These are phyloP conservation scores for Paspalum vaginatum DNA, from an alignment of 176 grass and related monocot species.

Conservation along the genomic window DNA sequence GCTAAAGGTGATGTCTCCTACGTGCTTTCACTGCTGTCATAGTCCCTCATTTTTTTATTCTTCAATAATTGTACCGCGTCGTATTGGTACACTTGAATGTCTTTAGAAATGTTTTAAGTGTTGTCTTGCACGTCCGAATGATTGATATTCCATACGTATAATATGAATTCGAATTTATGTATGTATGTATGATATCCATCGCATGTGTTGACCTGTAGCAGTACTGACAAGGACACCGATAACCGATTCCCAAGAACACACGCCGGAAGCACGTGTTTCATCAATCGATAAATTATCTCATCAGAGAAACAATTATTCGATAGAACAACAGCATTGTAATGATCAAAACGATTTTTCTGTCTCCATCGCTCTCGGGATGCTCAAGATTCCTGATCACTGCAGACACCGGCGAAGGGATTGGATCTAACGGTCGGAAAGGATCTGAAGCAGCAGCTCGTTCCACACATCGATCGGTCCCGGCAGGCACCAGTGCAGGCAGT, in stretches of 20 bases:
- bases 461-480: conserved; percentile 77
- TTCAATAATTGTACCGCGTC: too few relatives aligned
- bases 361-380: too few relatives aligned
- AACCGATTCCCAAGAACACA: not conserved
- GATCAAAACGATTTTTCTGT: not conserved
- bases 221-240: not conserved
- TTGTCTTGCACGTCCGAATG: too few relatives aligned
- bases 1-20: too few relatives aligned
- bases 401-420: not conserved
- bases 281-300: not conserved
- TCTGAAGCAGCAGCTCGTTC: conserved; percentile 75
- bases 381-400: not conserved
- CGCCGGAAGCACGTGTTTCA: not conserved
- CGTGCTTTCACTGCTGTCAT: too few relatives aligned
- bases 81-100: too few relatives aligned
- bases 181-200: too few relatives aligned
- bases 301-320: not conserved
- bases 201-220: not conserved
- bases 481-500: conserved; percentile 91
- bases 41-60: too few relatives aligned
- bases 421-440: conserved; percentile 18
- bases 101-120: too few relatives aligned
- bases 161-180: too few relatives aligned
- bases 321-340: not conserved
- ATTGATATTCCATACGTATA: too few relatives aligned